A percentile compares a stretch with the other conserved stretches of the same genome.
Conservation (phyloP, 1,284 basidiomycete genomes). For the Tilletia indica region DNA sequence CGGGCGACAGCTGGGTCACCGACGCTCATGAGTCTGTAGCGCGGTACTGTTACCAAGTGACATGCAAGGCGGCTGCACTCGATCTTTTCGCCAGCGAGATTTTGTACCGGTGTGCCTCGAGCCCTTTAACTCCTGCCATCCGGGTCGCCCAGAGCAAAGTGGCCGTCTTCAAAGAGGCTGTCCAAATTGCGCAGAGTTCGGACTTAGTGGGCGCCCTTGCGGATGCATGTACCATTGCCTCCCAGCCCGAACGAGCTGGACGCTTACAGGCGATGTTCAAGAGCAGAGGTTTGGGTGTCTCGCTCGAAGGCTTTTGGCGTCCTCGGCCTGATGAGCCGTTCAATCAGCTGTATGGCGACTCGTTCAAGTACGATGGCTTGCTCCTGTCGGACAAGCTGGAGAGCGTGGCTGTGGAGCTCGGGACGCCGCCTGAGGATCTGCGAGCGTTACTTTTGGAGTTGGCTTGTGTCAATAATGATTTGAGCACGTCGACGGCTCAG, state of each 20-base stretch:
- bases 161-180: constrained; percentile 6
- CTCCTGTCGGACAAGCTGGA: constrained; percentile 8
- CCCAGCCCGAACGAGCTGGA: not conserved
- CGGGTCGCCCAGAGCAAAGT: not conserved
- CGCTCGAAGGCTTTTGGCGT: not conserved
- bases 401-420: not conserved
- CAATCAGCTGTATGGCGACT: constrained; percentile 15
- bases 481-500: constrained; percentile 12
- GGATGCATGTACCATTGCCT: not conserved
- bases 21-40: not conserved
- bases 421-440: not conserved
- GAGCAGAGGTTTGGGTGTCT: not conserved
- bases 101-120: constrained; percentile 2
- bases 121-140: not conserved
- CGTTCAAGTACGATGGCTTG: constrained; percentile 9
- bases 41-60: constrained; percentile 2
- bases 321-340: constrained; percentile 5
- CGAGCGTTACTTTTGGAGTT: not conserved
- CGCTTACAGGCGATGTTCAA: not conserved
- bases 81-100: constrained; percentile 15
- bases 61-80: constrained; percentile 9
- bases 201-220: not conserved
- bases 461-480: constrained; percentile 6
- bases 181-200: not conserved
- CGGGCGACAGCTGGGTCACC: not conserved